These are phyloP conservation scores for Ceratobasidium sp. DNA, from an alignment of 1,284 basidiomycete genomes.

Conservation along the genomic window DNA sequence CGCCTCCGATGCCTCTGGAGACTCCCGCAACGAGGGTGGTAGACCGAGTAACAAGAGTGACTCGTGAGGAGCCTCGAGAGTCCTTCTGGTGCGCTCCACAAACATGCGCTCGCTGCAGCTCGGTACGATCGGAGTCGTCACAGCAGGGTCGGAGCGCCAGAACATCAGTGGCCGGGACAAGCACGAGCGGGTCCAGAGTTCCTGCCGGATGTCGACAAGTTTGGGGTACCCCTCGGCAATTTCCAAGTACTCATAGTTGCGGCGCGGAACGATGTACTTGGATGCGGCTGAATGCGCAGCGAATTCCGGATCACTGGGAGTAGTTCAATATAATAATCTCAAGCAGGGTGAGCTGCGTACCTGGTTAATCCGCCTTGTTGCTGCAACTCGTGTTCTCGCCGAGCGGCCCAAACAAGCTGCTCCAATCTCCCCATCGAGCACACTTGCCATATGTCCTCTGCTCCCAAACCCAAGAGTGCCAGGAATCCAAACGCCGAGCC, in stretches of 20 bases:
- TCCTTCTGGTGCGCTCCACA: constrained; percentile 69
- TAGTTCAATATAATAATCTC: constrained; percentile 39
- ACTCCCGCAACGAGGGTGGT: constrained; percentile 71
- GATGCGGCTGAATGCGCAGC: constrained; percentile 53
- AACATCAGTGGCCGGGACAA: constrained; percentile 79
- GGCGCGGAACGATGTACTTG: constrained; percentile 48
- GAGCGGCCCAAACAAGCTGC: constrained; percentile 57
- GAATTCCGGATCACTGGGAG: constrained; percentile 63
- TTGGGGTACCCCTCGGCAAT: constrained; percentile 58
- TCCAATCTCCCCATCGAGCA: constrained; percentile 65
- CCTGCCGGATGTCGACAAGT: constrained; percentile 66
- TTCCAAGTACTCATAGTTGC: constrained; percentile 51
- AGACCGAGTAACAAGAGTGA: constrained; percentile 86
- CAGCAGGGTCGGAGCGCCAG: constrained; percentile 81
- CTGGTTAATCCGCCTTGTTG: constrained; percentile 57
- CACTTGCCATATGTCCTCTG: neutral
- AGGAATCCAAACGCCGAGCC: constrained; percentile 74
- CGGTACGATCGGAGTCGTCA: constrained; percentile 83
- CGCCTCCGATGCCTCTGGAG: constrained; percentile 58
- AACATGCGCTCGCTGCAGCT: constrained; percentile 81
- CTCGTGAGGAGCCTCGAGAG: constrained; percentile 69
- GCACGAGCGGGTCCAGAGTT: constrained; percentile 75
- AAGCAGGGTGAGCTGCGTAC: constrained; percentile 51
- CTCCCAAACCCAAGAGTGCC: constrained; percentile 60
- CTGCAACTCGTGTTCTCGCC: constrained; percentile 54